Base-by-base conservation (phyloP, 176 grass and related monocot species). In the Themeda triandra region DNA sequence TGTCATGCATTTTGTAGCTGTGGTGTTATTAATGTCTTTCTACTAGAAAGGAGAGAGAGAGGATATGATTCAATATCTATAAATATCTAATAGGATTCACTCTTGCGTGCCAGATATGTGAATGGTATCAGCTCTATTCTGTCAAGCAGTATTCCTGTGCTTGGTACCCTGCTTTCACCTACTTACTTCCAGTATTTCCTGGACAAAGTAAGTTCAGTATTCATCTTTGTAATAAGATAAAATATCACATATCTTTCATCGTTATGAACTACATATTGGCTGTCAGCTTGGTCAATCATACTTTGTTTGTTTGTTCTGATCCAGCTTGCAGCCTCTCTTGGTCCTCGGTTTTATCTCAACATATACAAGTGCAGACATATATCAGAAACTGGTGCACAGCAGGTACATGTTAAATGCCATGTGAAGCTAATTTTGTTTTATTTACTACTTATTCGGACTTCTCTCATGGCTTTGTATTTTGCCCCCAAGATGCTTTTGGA, bases 181-280 rank as follows among this genome's bases (percentile, higher is more conserved):
- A 96, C 92, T 21, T 99, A 99, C 88, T 99, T 96, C 84, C 96
- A 99, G 91, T 99, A 92, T 90, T 99, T 99, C 91, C 90, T 99
- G 71, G 96, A 99, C 84, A 96, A 96, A 92, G 96, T 99, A 88
- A 82, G 82, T 70, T 56, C 75, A 78, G 10, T 25, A 33, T 76
- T 56, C 13, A 71, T 53, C 51, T 88, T 76, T 71, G 46, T 70
- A 39, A 32, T 68, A 23, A 25, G 77, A 8, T 75, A 68, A 83
- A 83, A 69, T 60, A 31, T 80, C 75, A 1, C 40, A 67, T 30
- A 10, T 76, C 42, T 35, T 68, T 63, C 63, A 83, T 37, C n/a
- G 53, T 87, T 32, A 31, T 79, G n/a, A 69, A 74, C 17, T 67
- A 75, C 73, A 46, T 75, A 36, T 13, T 85, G 6, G 51, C 32